Evolutionary conservation across 306 rosid species (phyloP), one percentile per base, ranked within the genome.

Genomic region (Quercus gilva): DNA sequence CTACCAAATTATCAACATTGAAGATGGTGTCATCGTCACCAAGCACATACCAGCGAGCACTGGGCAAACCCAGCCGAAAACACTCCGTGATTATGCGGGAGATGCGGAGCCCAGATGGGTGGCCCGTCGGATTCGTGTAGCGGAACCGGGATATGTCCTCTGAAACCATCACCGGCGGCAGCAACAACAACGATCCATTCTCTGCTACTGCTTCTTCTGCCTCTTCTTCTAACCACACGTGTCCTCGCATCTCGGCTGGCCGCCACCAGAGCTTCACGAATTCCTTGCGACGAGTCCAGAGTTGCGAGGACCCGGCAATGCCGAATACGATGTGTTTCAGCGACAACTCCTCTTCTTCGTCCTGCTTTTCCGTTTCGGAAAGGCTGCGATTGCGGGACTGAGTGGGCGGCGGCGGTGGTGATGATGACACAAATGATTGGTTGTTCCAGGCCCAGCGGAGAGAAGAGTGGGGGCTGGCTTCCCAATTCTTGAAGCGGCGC

Each of bases 21-120:
- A 92, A 84, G 74, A 92, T 82, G 76, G 97, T 92, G 84, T 92
- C 97, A 79, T 92, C 97, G 20, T 92, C 97, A 74, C 91, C 88
- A 2, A 92, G 87, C 82, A 92, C 85, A 64, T 88, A 90, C 97
- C 97, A 92, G 29, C 87, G 82, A 26, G 82, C 92, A 33, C 77
- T 64, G 17, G 89, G 87, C 51, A 85, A 71, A n/a, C 85, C 87
- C 70, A 92, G 90, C 74, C 79, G 87, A 79, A 88, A 92, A 72
- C 91, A 89, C 85, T 92, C 97, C 15, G 72, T 75, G 28, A 92
- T 75, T 35, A 92, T 92, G 55, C 94, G 91, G 57, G 97, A 84
- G 70, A 92, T 92, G 58, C 92, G 85, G 41, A 92, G 85, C 69
- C 97, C 94, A 69, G 97, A 92, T 72, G 97, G 97, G 85, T 90